Evolutionary conservation across 352 stramenopile species (phyloP), one percentile per base, ranked within the genome.

Genomic region (Blastocystis hominis): DNA sequence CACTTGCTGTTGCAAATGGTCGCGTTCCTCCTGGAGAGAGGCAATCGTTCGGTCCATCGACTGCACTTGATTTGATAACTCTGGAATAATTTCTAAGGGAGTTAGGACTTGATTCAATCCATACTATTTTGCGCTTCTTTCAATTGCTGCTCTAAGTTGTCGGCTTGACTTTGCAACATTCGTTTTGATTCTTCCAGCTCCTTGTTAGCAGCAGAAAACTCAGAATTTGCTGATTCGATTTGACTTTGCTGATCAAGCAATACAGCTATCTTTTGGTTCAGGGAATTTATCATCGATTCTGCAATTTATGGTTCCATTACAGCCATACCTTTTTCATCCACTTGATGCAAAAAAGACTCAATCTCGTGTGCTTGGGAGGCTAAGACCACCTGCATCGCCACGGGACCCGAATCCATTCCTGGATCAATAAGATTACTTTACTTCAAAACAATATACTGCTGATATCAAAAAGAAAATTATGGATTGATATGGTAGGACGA

Each of bases 301-400:
- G 9, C 7, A 15, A 17, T 36, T 80, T 5, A 63, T 34, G 17
- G n/a, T 7, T 15, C n/a, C 17, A 24, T 50, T 38, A n/a, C n/a
- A 34, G 3, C 3, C 17, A 10, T 64, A 80, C 70, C 50, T 24
- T 80, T 80, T 20, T 24, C 70, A 46, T 80, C 46, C 6, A 46
- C 56, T 44, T 80, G 38, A 15, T 62, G 15, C 4, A 80, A n/a
- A n/a, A 80, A 38, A 7, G 70, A 80, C 44, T 80, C 70, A 61
- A 80, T 80, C 24, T 20, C 50, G 44, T 47, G 34, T 9, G 70
- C 70, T 50, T 80, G 70, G 7, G 70, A 66, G 20, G 70, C 70
- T 15, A 80, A 36, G 47, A 42, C 54, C n/a, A 80, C 17, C 38
- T 80, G 54, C 24, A 80, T 36, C 13, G 70, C 38, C 36, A 66